Evolutionary conservation across 768 basidiomycete species (phyloP).

Genomic region (Boletus tomentosulus): DNA sequence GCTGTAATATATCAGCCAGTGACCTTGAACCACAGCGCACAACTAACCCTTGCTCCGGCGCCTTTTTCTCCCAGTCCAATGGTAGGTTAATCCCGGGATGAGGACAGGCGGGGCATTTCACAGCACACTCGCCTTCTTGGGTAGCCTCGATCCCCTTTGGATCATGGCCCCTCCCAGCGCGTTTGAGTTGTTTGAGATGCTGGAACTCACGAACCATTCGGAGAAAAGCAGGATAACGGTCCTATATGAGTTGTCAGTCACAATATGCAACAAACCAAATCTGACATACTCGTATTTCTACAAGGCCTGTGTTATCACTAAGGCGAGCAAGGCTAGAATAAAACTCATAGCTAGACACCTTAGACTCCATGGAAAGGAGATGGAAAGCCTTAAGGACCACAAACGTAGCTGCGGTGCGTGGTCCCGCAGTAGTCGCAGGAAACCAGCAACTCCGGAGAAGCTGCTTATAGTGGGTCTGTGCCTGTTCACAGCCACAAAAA

Average conservation of each 20-base stretch:
- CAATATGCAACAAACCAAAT: too few relatives aligned
- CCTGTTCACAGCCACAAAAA: background rate
- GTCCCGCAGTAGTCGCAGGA: background rate
- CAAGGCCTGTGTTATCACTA: background rate
- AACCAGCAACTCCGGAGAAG: background rate
- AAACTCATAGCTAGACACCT: background rate
- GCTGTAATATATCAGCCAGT: background rate
- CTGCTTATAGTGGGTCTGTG: background rate
- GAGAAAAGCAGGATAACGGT: background rate
- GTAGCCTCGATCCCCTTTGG: background rate
- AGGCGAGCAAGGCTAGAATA: background rate
- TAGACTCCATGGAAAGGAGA: background rate
- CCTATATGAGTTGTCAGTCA: background rate
- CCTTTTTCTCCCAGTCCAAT: background rate
- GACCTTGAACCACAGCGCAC: too few relatives aligned
- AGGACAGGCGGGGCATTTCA: slow-evolving; percentile 4
- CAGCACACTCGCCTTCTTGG: background rate
- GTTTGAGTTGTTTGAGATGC: background rate
- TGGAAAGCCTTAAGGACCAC: background rate
- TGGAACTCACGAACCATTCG: background rate
- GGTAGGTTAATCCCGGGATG: slow-evolving; percentile 4
- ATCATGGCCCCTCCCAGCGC: background rate
- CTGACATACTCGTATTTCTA: too few relatives aligned
- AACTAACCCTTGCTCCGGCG: background rate
- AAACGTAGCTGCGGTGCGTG: background rate